phyloP scores from a whole-genome alignment of 2,329 filamentous ascomycete species.

The Aspergillus ruber region DNA sequence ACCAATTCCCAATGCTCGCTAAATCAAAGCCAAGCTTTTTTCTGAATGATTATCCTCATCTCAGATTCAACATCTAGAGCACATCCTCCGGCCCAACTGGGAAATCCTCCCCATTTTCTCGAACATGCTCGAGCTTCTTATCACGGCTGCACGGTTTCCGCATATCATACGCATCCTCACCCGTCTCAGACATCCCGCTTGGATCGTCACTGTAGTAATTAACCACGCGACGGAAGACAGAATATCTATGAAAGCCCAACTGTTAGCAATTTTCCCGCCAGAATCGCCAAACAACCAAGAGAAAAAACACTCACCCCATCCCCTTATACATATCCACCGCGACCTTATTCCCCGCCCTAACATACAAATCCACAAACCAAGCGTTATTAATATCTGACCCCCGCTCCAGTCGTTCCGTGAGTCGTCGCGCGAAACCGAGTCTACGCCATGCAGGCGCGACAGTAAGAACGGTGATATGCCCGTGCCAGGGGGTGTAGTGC shows the following conservation, averaged over 20 bases:
- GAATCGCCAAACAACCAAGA: background rate
- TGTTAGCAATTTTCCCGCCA: background rate
- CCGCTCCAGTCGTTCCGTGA: slow-evolving; percentile 75
- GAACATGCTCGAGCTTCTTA: slow-evolving; percentile 65
- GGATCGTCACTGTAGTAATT: slow-evolving; percentile 90
- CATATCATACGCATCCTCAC: slow-evolving; percentile 96
- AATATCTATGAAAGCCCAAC: slow-evolving; percentile 48
- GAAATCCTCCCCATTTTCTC: slow-evolving; percentile 72
- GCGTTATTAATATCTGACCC: slow-evolving; percentile 74
- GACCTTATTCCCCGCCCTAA: slow-evolving; percentile 77
- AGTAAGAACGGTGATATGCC: slow-evolving; percentile 92
- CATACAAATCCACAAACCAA: slow-evolving; percentile 95
- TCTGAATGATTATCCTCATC: no score
- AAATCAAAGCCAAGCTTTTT: no score
- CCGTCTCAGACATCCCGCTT: slow-evolving; percentile 48
- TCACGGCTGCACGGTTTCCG: slow-evolving; percentile 83
- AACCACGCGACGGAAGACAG: slow-evolving; percentile 78
- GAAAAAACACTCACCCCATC: slow-evolving; percentile 58
- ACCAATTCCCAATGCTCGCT: no score
- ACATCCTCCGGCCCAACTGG: slow-evolving; percentile 78
- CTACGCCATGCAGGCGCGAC: slow-evolving; percentile 81
- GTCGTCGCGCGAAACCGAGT: slow-evolving; percentile 75
- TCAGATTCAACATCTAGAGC: slow-evolving; percentile 35
- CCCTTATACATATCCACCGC: slow-evolving; percentile 84
- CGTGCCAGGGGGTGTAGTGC: slow-evolving; percentile 98